These are phyloP conservation scores for Dacryopinax primogenitus DNA, from an alignment of 768 basidiomycete species.

Conservation along the genomic window DNA sequence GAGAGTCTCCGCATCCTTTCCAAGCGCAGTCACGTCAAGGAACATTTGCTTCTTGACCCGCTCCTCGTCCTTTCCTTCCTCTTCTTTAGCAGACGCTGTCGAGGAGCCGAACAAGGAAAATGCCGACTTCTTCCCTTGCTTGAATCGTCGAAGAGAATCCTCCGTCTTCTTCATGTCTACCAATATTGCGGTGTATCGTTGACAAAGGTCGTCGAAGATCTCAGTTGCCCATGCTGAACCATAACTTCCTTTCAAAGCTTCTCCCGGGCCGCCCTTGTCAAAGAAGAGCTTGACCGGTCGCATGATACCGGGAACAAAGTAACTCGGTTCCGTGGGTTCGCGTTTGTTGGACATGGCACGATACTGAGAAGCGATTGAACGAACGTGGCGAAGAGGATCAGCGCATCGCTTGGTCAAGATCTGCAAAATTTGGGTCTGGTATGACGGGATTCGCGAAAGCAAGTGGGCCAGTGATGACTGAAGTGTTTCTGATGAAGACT, in stretches of 20 bases:
- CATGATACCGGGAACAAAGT: slow-evolving; percentile 70
- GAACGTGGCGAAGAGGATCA: slow-evolving; percentile 70
- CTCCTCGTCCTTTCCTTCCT: slow-evolving; percentile 76
- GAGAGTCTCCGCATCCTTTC: slow-evolving; percentile 56
- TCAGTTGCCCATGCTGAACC: slow-evolving; percentile 19
- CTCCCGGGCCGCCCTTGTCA: slow-evolving; percentile 46
- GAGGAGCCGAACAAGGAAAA: slow-evolving; percentile 65
- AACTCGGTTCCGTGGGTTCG: slow-evolving; percentile 62
- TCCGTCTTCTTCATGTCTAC: slow-evolving; percentile 84
- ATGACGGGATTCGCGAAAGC: slow-evolving; percentile 39
- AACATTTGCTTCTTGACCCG: slow-evolving; percentile 76
- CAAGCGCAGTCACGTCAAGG: slow-evolving; percentile 74
- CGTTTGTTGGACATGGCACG: slow-evolving; percentile 69
- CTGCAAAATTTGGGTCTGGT: slow-evolving; percentile 50
- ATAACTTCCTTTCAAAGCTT: slow-evolving; percentile 43
- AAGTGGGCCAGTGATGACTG: slow-evolving; percentile 39
- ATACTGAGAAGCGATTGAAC: slow-evolving; percentile 82
- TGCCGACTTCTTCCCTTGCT: slow-evolving; percentile 67
- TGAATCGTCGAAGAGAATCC: slow-evolving; percentile 70
- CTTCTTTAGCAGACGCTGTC: slow-evolving; percentile 36
- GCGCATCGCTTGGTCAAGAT: slow-evolving; percentile 71
- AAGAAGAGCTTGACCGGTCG: slow-evolving; percentile 70
- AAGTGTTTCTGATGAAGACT: slow-evolving; percentile 27
- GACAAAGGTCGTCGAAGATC: slow-evolving; percentile 22
- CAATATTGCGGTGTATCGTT: slow-evolving; percentile 68